Conservation (phyloP, 768 basidiomycete genomes). For the Dentipellis fragilis region DNA sequence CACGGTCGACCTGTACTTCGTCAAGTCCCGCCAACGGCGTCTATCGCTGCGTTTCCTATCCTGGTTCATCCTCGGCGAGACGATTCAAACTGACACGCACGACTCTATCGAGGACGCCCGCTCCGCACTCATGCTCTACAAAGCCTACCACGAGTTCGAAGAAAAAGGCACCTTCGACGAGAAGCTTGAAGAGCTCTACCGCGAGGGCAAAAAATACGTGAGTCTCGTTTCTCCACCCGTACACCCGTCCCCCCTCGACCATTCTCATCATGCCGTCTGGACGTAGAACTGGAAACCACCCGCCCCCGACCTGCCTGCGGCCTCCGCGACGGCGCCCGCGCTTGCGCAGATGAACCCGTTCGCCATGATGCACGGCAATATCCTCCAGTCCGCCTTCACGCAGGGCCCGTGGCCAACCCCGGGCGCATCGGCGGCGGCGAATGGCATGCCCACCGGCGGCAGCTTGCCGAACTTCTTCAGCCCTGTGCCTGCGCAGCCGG, state of each 20-base stretch:
- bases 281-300: constrained; percentile 52
- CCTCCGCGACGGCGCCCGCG: constrained; percentile 6
- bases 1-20: constrained; percentile 93
- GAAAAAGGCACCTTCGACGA: constrained; percentile 71
- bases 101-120: constrained; percentile 98
- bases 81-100: constrained; percentile 90
- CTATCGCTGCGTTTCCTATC: constrained; percentile 88
- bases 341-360: constrained; percentile 9
- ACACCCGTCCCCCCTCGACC: background rate
- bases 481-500: background rate
- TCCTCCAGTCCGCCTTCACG: constrained; percentile 5
- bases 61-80: constrained; percentile 86
- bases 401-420: constrained; percentile 5
- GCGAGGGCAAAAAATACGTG: constrained; percentile 67
- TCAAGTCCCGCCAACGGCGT: constrained; percentile 72
- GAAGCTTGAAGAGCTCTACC: constrained; percentile 79
- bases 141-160: constrained; percentile 70
- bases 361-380: constrained; percentile 8
- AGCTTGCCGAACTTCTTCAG: background rate
- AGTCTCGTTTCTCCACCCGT: constrained; percentile 17
- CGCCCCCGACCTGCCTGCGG: constrained; percentile 7
- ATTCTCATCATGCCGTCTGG: background rate
- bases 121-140: constrained; percentile 77
- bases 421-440: constrained; percentile 5
- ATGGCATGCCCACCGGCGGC: background rate